phyloP scores from a whole-genome alignment of 2,329 filamentous ascomycete species.

The Kalmusia sp. region DNA sequence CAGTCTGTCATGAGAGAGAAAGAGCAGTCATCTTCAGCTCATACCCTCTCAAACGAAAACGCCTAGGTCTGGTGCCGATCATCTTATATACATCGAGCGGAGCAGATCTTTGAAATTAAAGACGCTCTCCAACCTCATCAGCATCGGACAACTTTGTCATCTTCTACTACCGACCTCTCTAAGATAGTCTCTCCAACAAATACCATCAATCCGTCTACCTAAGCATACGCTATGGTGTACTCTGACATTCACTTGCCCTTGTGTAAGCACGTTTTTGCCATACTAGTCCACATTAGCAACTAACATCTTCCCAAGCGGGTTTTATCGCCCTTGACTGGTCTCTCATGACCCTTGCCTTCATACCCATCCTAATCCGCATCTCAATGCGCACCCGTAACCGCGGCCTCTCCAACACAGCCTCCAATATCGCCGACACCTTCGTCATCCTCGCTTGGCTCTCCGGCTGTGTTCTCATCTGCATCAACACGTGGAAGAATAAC shows the following conservation, averaged over 20 bases:
- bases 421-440: slow-evolving; percentile 31
- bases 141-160: slow-evolving; percentile 3
- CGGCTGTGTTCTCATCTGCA: slow-evolving; percentile 26
- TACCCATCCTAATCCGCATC: slow-evolving; percentile 35
- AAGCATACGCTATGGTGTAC: slow-evolving; percentile 25
- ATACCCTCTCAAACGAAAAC: not conserved
- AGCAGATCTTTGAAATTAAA: not conserved
- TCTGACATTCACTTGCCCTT: slow-evolving; percentile 31
- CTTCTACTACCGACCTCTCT: not conserved
- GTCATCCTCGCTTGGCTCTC: slow-evolving; percentile 33
- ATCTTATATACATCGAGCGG: not conserved
- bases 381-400: slow-evolving; percentile 25
- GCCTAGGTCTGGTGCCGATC: not conserved
- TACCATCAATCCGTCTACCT: not conserved
- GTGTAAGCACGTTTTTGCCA: slow-evolving; percentile 18
- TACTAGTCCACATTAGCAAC: not conserved
- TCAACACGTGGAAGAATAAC: slow-evolving; percentile 41
- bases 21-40: slow-evolving; percentile 12
- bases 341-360: slow-evolving; percentile 33
- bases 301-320: slow-evolving; percentile 22
- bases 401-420: slow-evolving; percentile 16
- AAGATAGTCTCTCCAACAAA: not conserved
- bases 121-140: not conserved
- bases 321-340: slow-evolving; percentile 39
- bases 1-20: slow-evolving; percentile 10